These are phyloP conservation scores for Naganishia onofrii DNA, from an alignment of 768 basidiomycete genomes.

Conservation along the genomic window DNA sequence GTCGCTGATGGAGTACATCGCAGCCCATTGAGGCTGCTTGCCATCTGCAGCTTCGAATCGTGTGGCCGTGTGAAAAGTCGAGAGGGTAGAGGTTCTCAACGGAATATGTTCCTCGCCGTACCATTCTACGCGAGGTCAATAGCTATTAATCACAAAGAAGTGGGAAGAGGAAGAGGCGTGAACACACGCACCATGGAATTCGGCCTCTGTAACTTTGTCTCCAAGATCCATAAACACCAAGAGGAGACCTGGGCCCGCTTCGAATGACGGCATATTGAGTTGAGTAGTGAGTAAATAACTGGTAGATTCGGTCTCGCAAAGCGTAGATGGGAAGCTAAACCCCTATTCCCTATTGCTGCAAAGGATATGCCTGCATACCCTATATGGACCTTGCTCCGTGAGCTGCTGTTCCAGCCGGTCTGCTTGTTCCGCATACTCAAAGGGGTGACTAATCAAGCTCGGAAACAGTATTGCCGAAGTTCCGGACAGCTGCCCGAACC, in stretches of 20 bases:
- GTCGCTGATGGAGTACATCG: slow-evolving; percentile 32
- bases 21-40: slow-evolving; percentile 28
- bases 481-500: not conserved
- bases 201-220: slow-evolving; percentile 31
- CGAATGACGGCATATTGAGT: slow-evolving; percentile 9
- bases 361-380: no score
- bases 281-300: no score
- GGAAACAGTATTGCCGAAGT: slow-evolving; percentile 17
- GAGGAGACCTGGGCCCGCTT: slow-evolving; percentile 31
- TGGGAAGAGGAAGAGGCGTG: not conserved
- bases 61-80: slow-evolving; percentile 25
- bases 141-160: not conserved
- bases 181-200: slow-evolving; percentile 28
- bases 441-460: slow-evolving; percentile 1
- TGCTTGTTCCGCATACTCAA: not conserved
- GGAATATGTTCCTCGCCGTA: slow-evolving; percentile 34
- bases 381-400: no score
- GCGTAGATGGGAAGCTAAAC: no score
- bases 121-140: slow-evolving; percentile 23
- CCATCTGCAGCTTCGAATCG: slow-evolving; percentile 24
- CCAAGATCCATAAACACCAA: slow-evolving; percentile 31
- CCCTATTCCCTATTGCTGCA: no score
- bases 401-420: no score
- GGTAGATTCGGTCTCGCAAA: not conserved
- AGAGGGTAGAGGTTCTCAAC: slow-evolving; percentile 29